Evolutionary conservation across 768 basidiomycete species (phyloP), one percentile per base, ranked within the genome.

Genomic region (Boletus bicolor): DNA sequence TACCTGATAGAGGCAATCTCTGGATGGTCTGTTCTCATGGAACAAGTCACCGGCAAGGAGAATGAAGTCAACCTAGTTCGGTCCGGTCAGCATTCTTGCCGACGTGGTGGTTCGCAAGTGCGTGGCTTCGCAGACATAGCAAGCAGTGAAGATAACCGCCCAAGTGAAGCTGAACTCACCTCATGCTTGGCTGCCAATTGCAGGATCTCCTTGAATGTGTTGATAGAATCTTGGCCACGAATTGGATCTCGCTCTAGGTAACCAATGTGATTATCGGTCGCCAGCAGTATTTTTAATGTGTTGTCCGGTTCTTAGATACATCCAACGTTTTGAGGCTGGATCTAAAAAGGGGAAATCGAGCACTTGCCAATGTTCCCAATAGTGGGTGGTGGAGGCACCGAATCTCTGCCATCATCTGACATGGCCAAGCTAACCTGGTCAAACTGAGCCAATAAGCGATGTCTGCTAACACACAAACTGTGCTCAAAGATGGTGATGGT

Each of bases 251-350:
- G 81, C 73, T 98, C 96, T 58, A 88, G 81, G 74, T 92, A 97
- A 0, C 97, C 97, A 58, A 99, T 89, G 65, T 98, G 95, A 62
- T 93, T 96, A 73, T 98, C 95, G 0, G 95, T 97, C 7, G 95
- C 95, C 7, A 98, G 84, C 68, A 98, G 72, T 64, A 98, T 93
- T 57, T 75, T 79, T 56, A 93, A 85, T 1, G 84, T 90, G 65
- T 92, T 81, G 57, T 87, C 81, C 19, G 77, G 72, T 54, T 76
- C 87, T 86, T 54, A 26, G 35, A 37, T 35, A 38, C 21, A 21
- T 43, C 28, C 41, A 49, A 54, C 10, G 6, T 42, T 51, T 59
- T 59, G 37, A 62, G 46, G 30, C 38, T 44, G 24, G 21, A 17
- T 49, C 1, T 14, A 46, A 45, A 49, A 32, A 49, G 51, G 46